Conservation (phyloP, 805 yeast genomes). For the Wickerhamomyces ciferrii region DNA sequence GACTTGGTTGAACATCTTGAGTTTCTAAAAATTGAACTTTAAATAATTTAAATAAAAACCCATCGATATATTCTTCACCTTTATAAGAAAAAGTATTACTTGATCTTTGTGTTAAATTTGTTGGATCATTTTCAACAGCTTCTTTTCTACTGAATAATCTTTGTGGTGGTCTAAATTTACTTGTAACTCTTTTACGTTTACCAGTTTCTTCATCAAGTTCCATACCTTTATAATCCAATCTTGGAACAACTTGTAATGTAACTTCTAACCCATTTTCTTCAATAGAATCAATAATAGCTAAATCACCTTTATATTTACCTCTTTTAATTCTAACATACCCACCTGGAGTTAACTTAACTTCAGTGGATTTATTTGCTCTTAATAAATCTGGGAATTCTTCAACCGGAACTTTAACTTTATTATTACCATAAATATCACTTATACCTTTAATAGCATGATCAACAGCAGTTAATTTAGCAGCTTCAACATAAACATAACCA, state of each 20-base stretch:
- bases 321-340: conserved; percentile 85
- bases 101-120: conserved; percentile 62
- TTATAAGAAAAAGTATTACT: conserved; percentile 64
- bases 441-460: conserved; percentile 84
- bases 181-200: conserved; percentile 48
- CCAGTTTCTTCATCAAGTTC: conserved; percentile 46
- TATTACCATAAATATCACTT: conserved; percentile 72
- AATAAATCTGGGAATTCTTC: conserved; percentile 91
- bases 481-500: conserved; percentile 92
- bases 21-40: conserved; percentile 78
- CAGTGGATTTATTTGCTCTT: conserved; percentile 84
- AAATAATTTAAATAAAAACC: conserved; percentile 82
- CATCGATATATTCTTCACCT: conserved; percentile 87
- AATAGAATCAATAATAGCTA: conserved; percentile 88
- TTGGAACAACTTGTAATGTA: conserved; percentile 87
- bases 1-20: conserved; percentile 75
- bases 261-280: conserved; percentile 95
- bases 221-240: conserved; percentile 82
- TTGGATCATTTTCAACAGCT: conserved; percentile 80
- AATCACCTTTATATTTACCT: conserved; percentile 88
- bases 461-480: conserved; percentile 88
- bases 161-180: conserved; percentile 76
- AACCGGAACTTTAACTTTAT: conserved; percentile 86
- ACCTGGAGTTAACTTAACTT: conserved; percentile 86
- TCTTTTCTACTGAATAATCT: conserved; percentile 84